phyloP scores from a whole-genome alignment of 2,329 filamentous ascomycete genomes.

The Geosmithia putterillii region DNA sequence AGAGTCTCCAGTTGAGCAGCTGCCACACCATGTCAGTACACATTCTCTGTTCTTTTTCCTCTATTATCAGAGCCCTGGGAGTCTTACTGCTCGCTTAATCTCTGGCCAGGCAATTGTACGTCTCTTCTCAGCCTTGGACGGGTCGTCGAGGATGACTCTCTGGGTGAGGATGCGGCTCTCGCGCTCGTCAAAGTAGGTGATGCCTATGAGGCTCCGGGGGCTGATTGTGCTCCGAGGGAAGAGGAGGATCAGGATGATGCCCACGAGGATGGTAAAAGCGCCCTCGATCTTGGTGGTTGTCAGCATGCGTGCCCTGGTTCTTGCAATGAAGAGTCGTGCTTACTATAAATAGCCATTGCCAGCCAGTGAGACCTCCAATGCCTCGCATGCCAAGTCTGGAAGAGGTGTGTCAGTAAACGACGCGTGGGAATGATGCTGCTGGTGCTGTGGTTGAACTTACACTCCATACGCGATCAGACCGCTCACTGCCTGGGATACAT shows the following conservation, averaged over 20 bases:
- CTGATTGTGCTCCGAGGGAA: conserved; percentile 31
- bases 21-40: neutral
- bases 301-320: neutral
- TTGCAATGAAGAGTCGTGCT: conserved; percentile 16
- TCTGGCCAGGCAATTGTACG: conserved; percentile 28
- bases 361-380: conserved; percentile 32
- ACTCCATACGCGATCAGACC: conserved; percentile 27
- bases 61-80: neutral
- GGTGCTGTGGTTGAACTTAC: neutral
- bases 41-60: neutral
- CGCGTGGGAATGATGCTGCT: no score
- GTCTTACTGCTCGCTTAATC: conserved; percentile 28
- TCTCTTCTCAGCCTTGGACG: conserved; percentile 34
- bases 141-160: conserved; percentile 27
- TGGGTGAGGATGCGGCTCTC: conserved; percentile 28
- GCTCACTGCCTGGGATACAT: conserved; percentile 28
- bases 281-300: conserved; percentile 15
- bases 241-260: conserved; percentile 26
- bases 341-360: conserved; percentile 43
- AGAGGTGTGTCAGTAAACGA: no score
- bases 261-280: conserved; percentile 31
- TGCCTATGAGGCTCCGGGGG: conserved; percentile 16
- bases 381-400: conserved; percentile 35
- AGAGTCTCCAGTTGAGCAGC: neutral
- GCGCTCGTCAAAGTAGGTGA: conserved; percentile 21